Evolutionary conservation across 1,284 basidiomycete genomes (phyloP).

Genomic region (Malassezia equina): DNA sequence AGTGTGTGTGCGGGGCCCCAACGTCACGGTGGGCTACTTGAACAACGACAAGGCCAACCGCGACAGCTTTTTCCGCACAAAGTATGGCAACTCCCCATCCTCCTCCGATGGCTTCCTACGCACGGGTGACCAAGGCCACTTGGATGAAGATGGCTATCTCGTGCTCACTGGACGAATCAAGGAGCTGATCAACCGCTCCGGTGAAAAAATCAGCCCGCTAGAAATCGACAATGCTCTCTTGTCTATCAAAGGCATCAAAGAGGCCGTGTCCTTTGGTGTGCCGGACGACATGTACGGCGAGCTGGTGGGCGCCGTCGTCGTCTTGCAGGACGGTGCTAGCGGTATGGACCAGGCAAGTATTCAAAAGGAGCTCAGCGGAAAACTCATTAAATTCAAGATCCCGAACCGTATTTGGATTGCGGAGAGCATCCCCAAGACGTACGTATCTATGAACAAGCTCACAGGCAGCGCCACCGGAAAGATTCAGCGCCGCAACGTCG

Average conservation of each 20-base stretch:
- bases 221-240: conserved; percentile 55
- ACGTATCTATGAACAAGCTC: not conserved
- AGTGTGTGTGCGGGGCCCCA: conserved; percentile 51
- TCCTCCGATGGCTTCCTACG: conserved; percentile 51
- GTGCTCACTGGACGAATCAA: conserved; percentile 50
- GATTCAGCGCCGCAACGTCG: conserved; percentile 42
- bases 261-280: conserved; percentile 52
- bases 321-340: conserved; percentile 21
- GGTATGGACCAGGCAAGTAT: conserved; percentile 32
- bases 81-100: conserved; percentile 21
- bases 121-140: conserved; percentile 59
- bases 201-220: conserved; percentile 61
- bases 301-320: conserved; percentile 48
- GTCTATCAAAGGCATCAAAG: conserved; percentile 52
- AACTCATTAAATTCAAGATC: conserved; percentile 49
- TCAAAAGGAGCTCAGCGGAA: conserved; percentile 28
- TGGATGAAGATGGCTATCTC: conserved; percentile 58
- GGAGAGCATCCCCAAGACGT: conserved; percentile 48
- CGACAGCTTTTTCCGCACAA: conserved; percentile 46
- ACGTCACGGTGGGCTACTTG: conserved; percentile 52
- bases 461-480: conserved; percentile 35
- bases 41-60: conserved; percentile 50
- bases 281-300: conserved; percentile 48
- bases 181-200: conserved; percentile 51
- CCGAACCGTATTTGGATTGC: conserved; percentile 48